phyloP scores from a whole-genome alignment of 352 stramenopile species.

The Pythium insidiosum region DNA sequence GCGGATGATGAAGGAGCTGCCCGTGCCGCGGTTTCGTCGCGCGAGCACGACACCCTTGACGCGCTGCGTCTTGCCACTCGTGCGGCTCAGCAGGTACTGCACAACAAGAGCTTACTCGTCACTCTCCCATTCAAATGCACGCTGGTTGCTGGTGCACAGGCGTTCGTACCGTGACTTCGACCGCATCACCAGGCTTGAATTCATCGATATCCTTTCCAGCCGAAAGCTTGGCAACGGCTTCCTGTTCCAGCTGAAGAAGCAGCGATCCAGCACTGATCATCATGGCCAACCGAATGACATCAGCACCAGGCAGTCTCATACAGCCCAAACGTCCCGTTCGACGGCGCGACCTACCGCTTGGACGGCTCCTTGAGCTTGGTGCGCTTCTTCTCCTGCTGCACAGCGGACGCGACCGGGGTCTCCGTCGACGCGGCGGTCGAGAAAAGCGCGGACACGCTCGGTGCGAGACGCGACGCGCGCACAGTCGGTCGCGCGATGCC shows the following conservation, averaged over 20 bases:
- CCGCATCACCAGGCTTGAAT: constrained; percentile 72
- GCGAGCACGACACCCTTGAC: constrained; percentile 80
- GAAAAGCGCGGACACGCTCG: constrained; percentile 27
- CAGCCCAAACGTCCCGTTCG: too few relatives aligned
- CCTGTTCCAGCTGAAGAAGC: constrained; percentile 57
- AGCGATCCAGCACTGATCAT: constrained; percentile 38
- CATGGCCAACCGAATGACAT: too few relatives aligned
- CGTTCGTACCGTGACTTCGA: too few relatives aligned
- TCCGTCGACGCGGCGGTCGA: constrained; percentile 32
- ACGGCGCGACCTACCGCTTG: constrained; percentile 43
- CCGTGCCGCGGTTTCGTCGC: constrained; percentile 69
- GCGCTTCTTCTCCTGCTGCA: constrained; percentile 24
- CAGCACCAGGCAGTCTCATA: too few relatives aligned
- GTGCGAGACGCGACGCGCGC: constrained; percentile 10
- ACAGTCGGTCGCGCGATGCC: constrained; percentile 16
- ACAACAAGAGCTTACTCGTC: too few relatives aligned
- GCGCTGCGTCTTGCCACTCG: constrained; percentile 54
- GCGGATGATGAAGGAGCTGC: constrained; percentile 80
- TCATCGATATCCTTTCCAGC: constrained; percentile 55
- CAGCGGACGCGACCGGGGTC: constrained; percentile 4
- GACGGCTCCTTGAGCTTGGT: constrained; percentile 80
- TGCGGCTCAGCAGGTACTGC: constrained; percentile 75
- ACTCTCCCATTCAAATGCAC: too few relatives aligned
- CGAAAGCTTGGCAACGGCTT: constrained; percentile 55
- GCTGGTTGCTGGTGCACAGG: too few relatives aligned